Conservation (phyloP, 2,329 filamentous ascomycete genomes). For the Neocucurbitaria cava region DNA sequence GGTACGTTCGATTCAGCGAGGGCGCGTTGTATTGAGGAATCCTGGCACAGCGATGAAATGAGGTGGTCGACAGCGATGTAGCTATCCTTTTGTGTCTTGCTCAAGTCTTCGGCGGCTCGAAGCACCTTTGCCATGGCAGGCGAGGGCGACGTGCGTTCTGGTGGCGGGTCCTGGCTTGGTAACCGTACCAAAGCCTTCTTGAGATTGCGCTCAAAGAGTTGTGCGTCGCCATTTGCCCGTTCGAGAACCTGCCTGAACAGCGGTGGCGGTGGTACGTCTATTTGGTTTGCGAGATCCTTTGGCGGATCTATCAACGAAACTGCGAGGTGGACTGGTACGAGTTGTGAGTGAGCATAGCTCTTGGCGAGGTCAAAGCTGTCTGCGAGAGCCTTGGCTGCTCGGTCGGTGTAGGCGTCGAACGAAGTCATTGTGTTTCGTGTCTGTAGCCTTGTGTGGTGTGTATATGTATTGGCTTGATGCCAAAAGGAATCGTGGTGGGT, state of each 20-base stretch:
- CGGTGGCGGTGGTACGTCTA: conserved; percentile 69
- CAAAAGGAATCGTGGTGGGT: conserved; percentile 16
- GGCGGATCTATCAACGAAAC: conserved; percentile 80
- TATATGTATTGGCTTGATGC: conserved; percentile 20
- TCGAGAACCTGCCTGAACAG: conserved; percentile 95
- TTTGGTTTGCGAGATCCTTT: conserved; percentile 72
- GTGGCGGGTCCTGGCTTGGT: conserved; percentile 93
- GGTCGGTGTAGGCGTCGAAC: conserved; percentile 91
- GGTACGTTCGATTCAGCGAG: conserved; percentile 89
- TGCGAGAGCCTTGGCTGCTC: conserved; percentile 86
- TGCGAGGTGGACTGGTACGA: conserved; percentile 88
- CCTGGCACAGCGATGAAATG: conserved; percentile 84
- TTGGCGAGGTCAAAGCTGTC: conserved; percentile 88
- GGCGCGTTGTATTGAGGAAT: conserved; percentile 73
- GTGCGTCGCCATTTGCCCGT: conserved; percentile 89
- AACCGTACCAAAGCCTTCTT: conserved; percentile 92
- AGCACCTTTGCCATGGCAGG: conserved; percentile 83
- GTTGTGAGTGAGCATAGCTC: conserved; percentile 89
- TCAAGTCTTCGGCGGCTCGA: conserved; percentile 83
- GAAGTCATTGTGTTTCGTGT: conserved; percentile 66
- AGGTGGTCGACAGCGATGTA: conserved; percentile 95
- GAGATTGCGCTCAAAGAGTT: conserved; percentile 84
- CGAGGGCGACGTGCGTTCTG: conserved; percentile 83
- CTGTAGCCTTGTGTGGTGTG: conserved; percentile 24
- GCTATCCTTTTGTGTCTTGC: conserved; percentile 96